Percentiles rank a stretch among this genome's conserved stretches.
phyloP scores from a whole-genome alignment of 164 flowering plant species.

The Litsea cubeba region DNA sequence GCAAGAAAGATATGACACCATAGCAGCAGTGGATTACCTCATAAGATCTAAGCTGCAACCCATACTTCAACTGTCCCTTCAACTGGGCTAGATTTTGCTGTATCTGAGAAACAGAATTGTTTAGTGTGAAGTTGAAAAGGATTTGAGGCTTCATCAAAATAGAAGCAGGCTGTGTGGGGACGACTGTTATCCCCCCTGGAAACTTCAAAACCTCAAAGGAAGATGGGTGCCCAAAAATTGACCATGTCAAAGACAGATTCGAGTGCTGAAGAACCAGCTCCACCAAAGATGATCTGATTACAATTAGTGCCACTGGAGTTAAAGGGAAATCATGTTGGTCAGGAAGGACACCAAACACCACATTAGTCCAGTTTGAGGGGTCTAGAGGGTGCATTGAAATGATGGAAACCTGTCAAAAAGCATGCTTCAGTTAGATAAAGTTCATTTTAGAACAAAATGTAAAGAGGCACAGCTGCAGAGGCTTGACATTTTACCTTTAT shows the following conservation, averaged over 20 bases:
- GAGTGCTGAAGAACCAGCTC: slow-evolving; percentile 45
- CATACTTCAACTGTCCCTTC: slow-evolving; percentile 52
- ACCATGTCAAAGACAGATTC: slow-evolving; percentile 55
- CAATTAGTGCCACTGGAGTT: slow-evolving; percentile 41
- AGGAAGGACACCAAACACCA: slow-evolving; percentile 70
- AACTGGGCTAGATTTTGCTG: slow-evolving; percentile 38
- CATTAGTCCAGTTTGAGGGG: slow-evolving; percentile 48
- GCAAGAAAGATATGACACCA: not conserved
- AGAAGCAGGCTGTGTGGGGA: slow-evolving; percentile 36
- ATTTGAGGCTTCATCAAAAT: slow-evolving; percentile 40
- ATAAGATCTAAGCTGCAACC: slow-evolving; percentile 46
- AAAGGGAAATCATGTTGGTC: slow-evolving; percentile 45
- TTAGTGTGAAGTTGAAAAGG: slow-evolving; percentile 65
- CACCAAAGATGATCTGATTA: slow-evolving; percentile 54
- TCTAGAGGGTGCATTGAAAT: slow-evolving; percentile 48
- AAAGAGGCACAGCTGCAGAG: not conserved
- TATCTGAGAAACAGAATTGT: slow-evolving; percentile 56
- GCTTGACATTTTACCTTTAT: slow-evolving; percentile 38
- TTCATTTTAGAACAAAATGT: not conserved
- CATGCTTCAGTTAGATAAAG: not conserved
- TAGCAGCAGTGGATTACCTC: slow-evolving; percentile 42
- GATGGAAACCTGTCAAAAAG: slow-evolving; percentile 50
- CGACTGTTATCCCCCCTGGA: slow-evolving; percentile 63
- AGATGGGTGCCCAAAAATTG: slow-evolving; percentile 58
- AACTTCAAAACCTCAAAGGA: slow-evolving; percentile 61